Evolutionary conservation across 2,329 filamentous ascomycete species (phyloP), one percentile per base, ranked within the genome.

Genomic region (Claviceps sp.): DNA sequence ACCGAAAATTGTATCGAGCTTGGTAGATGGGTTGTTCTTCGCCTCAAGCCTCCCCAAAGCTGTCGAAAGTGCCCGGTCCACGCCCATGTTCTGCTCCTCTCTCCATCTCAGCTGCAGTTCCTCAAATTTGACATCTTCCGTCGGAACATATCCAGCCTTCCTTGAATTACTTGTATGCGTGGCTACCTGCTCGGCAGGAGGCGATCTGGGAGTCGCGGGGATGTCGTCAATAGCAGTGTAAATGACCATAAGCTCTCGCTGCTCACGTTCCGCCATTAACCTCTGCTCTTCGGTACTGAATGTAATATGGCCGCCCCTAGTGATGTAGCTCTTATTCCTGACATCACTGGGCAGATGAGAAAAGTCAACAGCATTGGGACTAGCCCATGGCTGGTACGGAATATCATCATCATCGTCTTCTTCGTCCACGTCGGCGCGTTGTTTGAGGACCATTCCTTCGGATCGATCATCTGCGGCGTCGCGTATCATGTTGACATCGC

Each of bases 391-490:
- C 50, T 72, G 70, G 52, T 78, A 73, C 5, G 73, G 72, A 47
- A 74, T 61, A 51, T 79, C 77, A 24, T 78, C 76, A 1, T 84
- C 79, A 11, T 82, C 76, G 0, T 82, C 77, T 2, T 79, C 77
- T 45, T 73, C 70, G 30, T 72, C 72, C 7, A 73, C 69, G 46
- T 63, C 55, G 20, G 63, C 65, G n/a, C 75, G 71, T 56, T 75
- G 73, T 59, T 81, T 83, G 50, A 83, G 69, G 58, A 84, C 81
- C 72, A 85, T 81, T 48, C 86, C 84, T 61, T 87, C 86, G 5
- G 81, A 82, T 48, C 81, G 81, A 60, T 87, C 83, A 62, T 89
- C 85, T 34, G 78, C 77, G 4, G 84, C 84, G 64, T 89, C 85
- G 48, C 80, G 79, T 42, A 84, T 77, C 74, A 87, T 82, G 60